Evolutionary conservation across 73 alveolate species (phyloP), one percentile per base, ranked within the genome.

Genomic region (Symbiodinium pilosum): DNA sequence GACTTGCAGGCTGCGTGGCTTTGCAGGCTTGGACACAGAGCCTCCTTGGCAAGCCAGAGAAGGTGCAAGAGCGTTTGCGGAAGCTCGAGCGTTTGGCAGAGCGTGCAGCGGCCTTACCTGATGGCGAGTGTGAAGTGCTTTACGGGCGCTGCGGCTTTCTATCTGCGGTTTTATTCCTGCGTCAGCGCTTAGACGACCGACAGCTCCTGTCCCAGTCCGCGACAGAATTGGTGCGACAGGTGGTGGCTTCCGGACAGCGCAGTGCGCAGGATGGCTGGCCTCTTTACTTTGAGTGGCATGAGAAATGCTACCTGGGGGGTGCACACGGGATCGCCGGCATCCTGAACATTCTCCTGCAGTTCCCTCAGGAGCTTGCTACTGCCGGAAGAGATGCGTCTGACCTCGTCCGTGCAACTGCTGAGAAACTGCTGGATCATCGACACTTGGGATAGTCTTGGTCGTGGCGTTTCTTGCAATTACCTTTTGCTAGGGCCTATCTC

Each of bases 301-400:
- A 71, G n/a, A 91, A 91, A n/a, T 91, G 97, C 56, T 91, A 91
- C 88, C 52, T 91, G 4, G 97, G 97, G n/a, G 97, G 88, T 69
- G 97, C 97, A 20, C 97, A 91, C 47, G 97, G 97, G 9, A 91
- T 91, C 32, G 97, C 97, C 32, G 97, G 97, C 75, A 91, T 91
- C 52, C 97, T 91, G 24, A 75, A 69, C 75, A 91, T 83, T 14
- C 39, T 91, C 83, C 54, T 69, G 42, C 97, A 91, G 88, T 52
- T 91, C 34, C 97, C 97, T 0, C 81, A 85, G 0, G 97, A 91
- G 81, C 89, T 91, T 16, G 95, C 95, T 24, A 38, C 81, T 28
- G 81, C 81, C 3, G 81, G 81, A 20, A 9, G 18, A 18, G 81
- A 64, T 64, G 38, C 34, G 24, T 32, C 81, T 1, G 30, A 28